phyloP scores from a whole-genome alignment of 2,329 filamentous ascomycete genomes.

The Tolypocladium guangdongense region DNA sequence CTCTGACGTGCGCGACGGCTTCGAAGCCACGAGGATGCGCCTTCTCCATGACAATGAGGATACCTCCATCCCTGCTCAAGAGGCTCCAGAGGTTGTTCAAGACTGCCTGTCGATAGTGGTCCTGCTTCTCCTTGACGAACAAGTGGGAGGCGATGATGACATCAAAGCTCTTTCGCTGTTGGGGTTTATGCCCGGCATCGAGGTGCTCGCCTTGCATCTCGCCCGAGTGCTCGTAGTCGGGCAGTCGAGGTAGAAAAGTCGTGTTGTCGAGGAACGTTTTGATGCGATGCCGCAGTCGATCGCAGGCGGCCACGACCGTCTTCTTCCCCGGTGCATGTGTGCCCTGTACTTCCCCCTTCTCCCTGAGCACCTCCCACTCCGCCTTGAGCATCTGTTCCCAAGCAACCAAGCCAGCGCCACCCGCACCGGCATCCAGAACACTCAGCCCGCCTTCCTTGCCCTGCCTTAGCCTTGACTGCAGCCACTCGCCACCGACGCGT shows the following conservation, averaged over 20 bases:
- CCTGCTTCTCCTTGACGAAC: constrained; percentile 65
- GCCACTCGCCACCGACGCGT: constrained; percentile 60
- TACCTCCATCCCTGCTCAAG: constrained; percentile 71
- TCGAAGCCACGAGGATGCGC: constrained; percentile 88
- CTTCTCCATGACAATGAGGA: constrained; percentile 83
- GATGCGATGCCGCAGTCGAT: constrained; percentile 62
- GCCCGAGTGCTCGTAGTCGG: constrained; percentile 64
- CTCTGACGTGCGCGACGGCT: constrained; percentile 73
- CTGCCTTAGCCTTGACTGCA: constrained; percentile 50
- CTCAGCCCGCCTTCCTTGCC: constrained; percentile 46
- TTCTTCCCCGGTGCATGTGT: constrained; percentile 55
- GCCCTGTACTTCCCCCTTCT: constrained; percentile 31
- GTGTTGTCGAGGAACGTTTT: constrained; percentile 76
- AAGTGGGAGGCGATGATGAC: constrained; percentile 82
- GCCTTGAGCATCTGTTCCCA: constrained; percentile 70
- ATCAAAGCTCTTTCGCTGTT: constrained; percentile 70
- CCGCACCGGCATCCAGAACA: constrained; percentile 64
- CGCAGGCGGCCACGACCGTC: constrained; percentile 69
- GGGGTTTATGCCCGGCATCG: constrained; percentile 43
- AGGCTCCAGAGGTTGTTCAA: constrained; percentile 86
- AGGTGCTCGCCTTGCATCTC: constrained; percentile 47
- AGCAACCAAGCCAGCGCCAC: constrained; percentile 61
- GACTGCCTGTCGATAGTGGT: constrained; percentile 65
- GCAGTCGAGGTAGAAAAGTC: constrained; percentile 83
- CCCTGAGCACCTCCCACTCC: constrained; percentile 65